Base-by-base conservation (phyloP, 2,329 filamentous ascomycete species). In the Didymella keratinophila region DNA sequence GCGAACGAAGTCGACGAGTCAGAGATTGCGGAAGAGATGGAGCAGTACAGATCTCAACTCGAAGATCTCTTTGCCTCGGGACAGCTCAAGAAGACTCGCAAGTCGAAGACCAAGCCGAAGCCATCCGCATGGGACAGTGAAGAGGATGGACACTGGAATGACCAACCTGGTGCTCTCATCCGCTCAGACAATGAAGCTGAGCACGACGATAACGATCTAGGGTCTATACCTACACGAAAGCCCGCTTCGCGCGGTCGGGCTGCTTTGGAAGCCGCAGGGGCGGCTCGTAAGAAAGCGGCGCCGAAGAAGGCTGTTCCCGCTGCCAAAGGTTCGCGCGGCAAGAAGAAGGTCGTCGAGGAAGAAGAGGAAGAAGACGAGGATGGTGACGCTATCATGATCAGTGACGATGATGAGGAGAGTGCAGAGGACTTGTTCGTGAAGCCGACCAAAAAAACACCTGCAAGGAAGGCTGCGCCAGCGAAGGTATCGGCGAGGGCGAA, bases 101-200 rank as follows among this genome's bases (percentile, higher is more conserved):
- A 82, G 69, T 75, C 77, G 57, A 86, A 81, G 63, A 81, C 91
- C 60, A 94, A 91, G 72, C 88, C 91, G 0, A 91, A 88, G 73
- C 94, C 94, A 1, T 84, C 86, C 11, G 83, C 82, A 2, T 98
- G 93, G 93, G 92, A 98, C 71, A 91, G 87, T n/a, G 94, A 98
- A 64, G 80, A 93, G 25, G 89, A 97, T 48, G 95, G 93, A 0
- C 83, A 84, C 49, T 98, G 94, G 93, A 89, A 89, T 60, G 90
- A 95, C 46, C 87, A 92, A 58, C 86, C 90, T 0, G 88, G 86
- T 8, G 91, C 89, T 1, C 75, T 87, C 5, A 82, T 87, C 43
- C 78, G 78, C 57, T 80, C 80, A 20, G 78, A 84, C 60, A 79
- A 82, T 45, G 83, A 81, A 16, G 80, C 80, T 14, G 77, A 79